A percentile compares a stretch with the other conserved stretches of the same genome.
These are phyloP conservation scores for Daucus carota DNA, from an alignment of 129 eudicot genomes.

Conservation along the genomic window DH1_v3.0 NC_030388.2:27526001-27526500, in stretches of 20 bases:
- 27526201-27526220: no score
- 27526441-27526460: constrained; percentile 74
- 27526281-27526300: not conserved
- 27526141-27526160: no score
- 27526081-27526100: no score
- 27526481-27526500: constrained; percentile 19
- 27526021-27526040: not conserved
- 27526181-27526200: no score
- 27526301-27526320: not conserved
- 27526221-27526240: not conserved
- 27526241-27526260: not conserved
- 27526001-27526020: not conserved
- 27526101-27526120: no score
- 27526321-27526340: not conserved
- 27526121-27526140: no score
- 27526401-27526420: constrained; percentile 33
- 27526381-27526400: constrained; percentile 81
- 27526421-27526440: constrained; percentile 45
- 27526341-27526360: constrained; percentile 9
- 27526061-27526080: no score
- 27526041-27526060: constrained; percentile 4
- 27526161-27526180: no score
- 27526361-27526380: constrained; percentile 43
- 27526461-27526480: constrained; percentile 38
- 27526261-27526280: not conserved